Evolutionary conservation across 306 rosid genomes (phyloP).

Genomic region (Glycyrrhiza uralensis): DNA sequence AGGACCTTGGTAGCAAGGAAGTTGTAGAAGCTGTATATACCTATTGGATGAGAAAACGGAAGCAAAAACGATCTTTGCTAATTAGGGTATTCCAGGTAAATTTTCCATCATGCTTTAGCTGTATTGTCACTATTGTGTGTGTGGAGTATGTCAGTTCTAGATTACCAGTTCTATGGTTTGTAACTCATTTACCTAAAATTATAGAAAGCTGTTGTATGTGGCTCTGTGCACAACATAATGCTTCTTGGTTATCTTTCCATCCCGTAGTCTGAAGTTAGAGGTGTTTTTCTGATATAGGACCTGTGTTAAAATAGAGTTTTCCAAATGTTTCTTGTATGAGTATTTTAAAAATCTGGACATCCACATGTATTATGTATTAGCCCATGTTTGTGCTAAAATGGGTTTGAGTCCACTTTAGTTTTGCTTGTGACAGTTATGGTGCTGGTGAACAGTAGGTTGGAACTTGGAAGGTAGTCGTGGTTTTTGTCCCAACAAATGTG

Average conservation of each 20-base stretch:
- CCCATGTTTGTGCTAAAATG: not conserved
- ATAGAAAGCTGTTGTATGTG: not conserved
- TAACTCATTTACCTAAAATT: not conserved
- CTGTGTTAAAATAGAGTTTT: not conserved
- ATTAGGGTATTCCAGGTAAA: slow-evolving; percentile 81
- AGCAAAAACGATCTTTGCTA: slow-evolving; percentile 48
- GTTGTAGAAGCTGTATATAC: slow-evolving; percentile 57
- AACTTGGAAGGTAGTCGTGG: not conserved
- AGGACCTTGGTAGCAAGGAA: slow-evolving; percentile 43
- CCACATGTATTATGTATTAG: not conserved
- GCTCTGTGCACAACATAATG: not conserved
- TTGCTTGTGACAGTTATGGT: not conserved
- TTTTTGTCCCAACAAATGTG: not conserved
- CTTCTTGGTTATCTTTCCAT: slow-evolving; percentile 2
- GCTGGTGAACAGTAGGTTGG: not conserved
- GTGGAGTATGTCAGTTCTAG: not conserved
- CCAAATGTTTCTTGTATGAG: not conserved
- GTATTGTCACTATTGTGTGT: not conserved
- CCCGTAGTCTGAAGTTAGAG: not conserved
- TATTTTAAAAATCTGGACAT: not conserved
- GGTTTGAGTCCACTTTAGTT: not conserved
- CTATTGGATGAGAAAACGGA: slow-evolving; percentile 75
- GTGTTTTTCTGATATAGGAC: not conserved
- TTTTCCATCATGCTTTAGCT: slow-evolving; percentile 6
- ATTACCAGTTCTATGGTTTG: not conserved